Base-by-base conservation (phyloP, 192 early-diverging fungal genomes). In the Backusella psychrophila region DNA sequence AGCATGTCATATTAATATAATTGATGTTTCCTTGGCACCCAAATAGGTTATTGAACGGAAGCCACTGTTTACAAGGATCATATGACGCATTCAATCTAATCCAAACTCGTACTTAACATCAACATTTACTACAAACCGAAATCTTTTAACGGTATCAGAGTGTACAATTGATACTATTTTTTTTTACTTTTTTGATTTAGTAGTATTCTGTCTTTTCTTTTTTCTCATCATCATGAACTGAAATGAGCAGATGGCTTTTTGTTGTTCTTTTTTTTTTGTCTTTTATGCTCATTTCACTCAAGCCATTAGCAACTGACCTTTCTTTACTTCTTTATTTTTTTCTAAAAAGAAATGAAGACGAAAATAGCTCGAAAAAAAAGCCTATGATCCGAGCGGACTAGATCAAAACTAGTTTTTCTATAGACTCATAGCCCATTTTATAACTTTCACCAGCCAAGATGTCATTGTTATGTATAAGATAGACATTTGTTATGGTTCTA, bases 1-100 rank as follows among this genome's bases (percentile, higher is more conserved):
- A 63, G 23, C 19, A 63, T 63, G 12, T 29, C 56, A 63, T 39
- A 39, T 63, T 63, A 63, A 63, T 63, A 63, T 63, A 63, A 63
- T 63, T 63, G 56, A 63, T 63, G 56, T 63, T 29, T 63, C 56
- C 56, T 63, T 63, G 56, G 56, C 56, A 63, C 26, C 56, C 26
- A 63, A 63, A 63, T 63, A 63, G 56, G 56, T 29, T 63, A 14
- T 63, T 63, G 21, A 29, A 29, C 56, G 12, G 56, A 63, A 63
- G 56, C 56, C 56, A 26, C 56, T 63, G 23, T 63, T 63, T 63
- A 63, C 56, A 14, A 26, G 7, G 56, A 63, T 29, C 56, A 63
- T 3, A 63, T 63, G 56, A 63, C 26, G 56, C 21, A 12, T 29
- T 63, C 23, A 63, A 63, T 12, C 23, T 29, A 63, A 29, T 4